Conservation (phyloP, 768 basidiomycete species). For the Paxillus involutus region DNA sequence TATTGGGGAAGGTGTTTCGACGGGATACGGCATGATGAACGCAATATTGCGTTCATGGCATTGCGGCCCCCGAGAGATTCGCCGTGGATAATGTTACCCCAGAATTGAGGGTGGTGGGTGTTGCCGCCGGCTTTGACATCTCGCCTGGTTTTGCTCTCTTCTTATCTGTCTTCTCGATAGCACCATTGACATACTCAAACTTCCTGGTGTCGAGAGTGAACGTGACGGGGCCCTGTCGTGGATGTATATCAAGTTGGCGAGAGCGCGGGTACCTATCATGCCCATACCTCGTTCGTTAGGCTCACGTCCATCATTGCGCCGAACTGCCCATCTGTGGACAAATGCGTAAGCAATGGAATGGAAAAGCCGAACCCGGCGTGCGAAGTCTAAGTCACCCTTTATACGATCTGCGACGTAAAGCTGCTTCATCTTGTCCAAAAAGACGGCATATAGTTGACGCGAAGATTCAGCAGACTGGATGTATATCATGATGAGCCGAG, state of each 20-base stretch:
- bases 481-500: not conserved
- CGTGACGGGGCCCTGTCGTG: slow-evolving; percentile 73
- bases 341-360: not conserved
- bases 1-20: not conserved
- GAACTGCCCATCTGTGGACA: slow-evolving; percentile 76
- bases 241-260: slow-evolving; percentile 2
- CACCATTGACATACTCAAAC: slow-evolving; percentile 55
- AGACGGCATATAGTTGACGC: slow-evolving; percentile 65
- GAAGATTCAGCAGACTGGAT: slow-evolving; percentile 67
- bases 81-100: not conserved
- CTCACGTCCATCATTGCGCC: slow-evolving; percentile 96
- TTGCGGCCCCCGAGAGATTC: not conserved
- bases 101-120: not conserved
- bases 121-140: not conserved
- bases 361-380: not conserved
- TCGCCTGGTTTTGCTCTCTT: slow-evolving; percentile 4
- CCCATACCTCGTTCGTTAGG: slow-evolving; percentile 79
- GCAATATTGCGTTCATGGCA: slow-evolving; percentile 4
- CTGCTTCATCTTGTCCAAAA: slow-evolving; percentile 65
- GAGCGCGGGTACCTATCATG: not conserved
- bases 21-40: not conserved
- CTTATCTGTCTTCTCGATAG: slow-evolving; percentile 7
- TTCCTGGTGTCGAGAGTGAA: slow-evolving; percentile 83
- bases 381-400: slow-evolving; percentile 52
- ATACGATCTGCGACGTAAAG: slow-evolving; percentile 75